phyloP scores from a whole-genome alignment of 352 stramenopile genomes.

The Phytophthora kernoviae region DNA sequence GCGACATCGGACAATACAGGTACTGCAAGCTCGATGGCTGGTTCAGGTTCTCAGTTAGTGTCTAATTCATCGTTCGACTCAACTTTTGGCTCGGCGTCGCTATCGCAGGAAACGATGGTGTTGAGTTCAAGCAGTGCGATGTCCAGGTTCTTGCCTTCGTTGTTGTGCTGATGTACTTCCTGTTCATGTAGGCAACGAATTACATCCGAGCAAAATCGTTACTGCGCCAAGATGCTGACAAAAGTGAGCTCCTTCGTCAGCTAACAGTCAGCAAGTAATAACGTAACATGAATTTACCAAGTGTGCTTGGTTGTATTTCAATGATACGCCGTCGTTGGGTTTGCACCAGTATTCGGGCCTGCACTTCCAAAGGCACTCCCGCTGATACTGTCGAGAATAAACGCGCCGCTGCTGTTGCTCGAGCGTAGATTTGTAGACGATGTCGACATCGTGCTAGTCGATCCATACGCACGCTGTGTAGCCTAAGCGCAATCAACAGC shows the following conservation, averaged over 20 bases:
- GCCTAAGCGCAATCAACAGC: conserved; percentile 25
- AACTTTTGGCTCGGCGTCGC: conserved; percentile 12
- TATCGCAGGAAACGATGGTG: conserved; percentile 13
- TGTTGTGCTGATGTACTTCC: conserved; percentile 1
- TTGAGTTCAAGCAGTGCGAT: neutral
- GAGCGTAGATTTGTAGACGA: conserved; percentile 41
- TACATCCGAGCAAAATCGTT: neutral
- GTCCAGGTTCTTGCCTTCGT: neutral
- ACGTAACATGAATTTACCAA: conserved; percentile 7
- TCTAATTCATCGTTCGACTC: conserved; percentile 2
- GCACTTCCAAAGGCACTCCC: conserved; percentile 42
- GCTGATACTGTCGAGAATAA: conserved; percentile 49
- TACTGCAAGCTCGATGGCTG: conserved; percentile 4
- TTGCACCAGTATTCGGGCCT: conserved; percentile 29
- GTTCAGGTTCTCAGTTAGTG: neutral
- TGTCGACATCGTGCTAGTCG: conserved; percentile 24
- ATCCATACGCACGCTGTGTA: conserved; percentile 48
- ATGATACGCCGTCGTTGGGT: conserved; percentile 26
- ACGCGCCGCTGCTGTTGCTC: conserved; percentile 54
- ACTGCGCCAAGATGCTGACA: neutral
- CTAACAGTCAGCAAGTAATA: no score
- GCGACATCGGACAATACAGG: conserved; percentile 6
- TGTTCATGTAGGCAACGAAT: neutral
- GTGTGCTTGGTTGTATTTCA: conserved; percentile 11
- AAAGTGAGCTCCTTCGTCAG: neutral